Percentiles rank a stretch among this genome's conserved stretches.
phyloP scores from a whole-genome alignment of 2,329 filamentous ascomycete species.

The Neonectria punicea region DNA sequence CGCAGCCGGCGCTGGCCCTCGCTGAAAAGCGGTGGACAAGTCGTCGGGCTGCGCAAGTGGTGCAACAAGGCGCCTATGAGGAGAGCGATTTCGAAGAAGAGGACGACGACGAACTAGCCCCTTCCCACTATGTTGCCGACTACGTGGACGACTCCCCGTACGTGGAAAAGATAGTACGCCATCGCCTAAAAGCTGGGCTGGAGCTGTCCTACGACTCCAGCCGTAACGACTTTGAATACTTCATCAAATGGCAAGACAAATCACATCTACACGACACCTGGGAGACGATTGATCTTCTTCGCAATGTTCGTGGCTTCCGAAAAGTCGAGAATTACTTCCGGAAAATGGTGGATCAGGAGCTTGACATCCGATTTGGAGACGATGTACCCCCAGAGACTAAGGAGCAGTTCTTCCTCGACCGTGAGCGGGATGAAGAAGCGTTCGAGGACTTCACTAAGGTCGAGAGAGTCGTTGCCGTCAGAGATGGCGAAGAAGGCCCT shows the following conservation, averaged over 20 bases:
- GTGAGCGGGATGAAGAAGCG: conserved; percentile 89
- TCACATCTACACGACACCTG: conserved; percentile 97
- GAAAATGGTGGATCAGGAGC: conserved; percentile 82
- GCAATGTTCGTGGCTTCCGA: conserved; percentile 83
- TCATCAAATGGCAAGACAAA: conserved; percentile 97
- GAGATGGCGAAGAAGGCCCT: conserved; percentile 80
- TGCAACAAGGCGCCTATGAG: conserved; percentile 70
- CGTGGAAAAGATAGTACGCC: conserved; percentile 91
- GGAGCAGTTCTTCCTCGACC: conserved; percentile 95
- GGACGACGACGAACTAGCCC: conserved; percentile 66
- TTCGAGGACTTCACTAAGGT: conserved; percentile 91
- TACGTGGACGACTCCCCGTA: conserved; percentile 83
- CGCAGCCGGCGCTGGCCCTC: conserved; percentile 72
- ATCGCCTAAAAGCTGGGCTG: conserved; percentile 78
- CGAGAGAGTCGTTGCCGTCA: conserved; percentile 88
- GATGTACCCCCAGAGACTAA: conserved; percentile 85
- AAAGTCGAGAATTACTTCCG: conserved; percentile 96
- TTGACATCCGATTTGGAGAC: conserved; percentile 79
- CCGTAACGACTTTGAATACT: conserved; percentile 85
- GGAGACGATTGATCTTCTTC: conserved; percentile 82
- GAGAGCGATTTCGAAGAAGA: conserved; percentile 74
- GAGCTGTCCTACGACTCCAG: conserved; percentile 67
- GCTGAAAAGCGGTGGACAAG: conserved; percentile 93
- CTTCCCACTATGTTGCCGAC: conserved; percentile 75
- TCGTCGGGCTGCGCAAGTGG: conserved; percentile 82